These are phyloP conservation scores for Desmodesmus armatus DNA, from an alignment of 139 green algal genomes.

Conservation along the genomic window DNA sequence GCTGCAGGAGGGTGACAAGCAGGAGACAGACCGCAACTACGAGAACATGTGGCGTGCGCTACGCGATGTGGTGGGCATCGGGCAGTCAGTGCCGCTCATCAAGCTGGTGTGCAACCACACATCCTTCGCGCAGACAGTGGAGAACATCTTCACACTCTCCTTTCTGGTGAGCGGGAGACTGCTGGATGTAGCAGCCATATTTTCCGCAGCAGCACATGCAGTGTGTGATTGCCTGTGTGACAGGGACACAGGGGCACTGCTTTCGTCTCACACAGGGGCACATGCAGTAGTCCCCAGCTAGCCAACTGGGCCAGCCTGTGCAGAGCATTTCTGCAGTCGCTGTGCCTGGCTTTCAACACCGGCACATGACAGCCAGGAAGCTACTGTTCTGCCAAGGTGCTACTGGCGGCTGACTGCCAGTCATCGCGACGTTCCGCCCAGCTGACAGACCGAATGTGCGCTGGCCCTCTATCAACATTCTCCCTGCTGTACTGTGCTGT, in stretches of 20 bases:
- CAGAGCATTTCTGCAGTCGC: no score
- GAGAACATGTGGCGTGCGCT: constrained; percentile 78
- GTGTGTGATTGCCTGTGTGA: not conserved
- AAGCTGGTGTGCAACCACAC: constrained; percentile 71
- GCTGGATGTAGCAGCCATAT: not conserved
- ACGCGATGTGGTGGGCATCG: not conserved
- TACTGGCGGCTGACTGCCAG: no score
- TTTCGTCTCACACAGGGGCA: no score
- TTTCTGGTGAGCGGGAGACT: constrained; percentile 88
- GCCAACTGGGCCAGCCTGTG: no score
- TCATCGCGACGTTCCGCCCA: no score
- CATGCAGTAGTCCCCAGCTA: no score
- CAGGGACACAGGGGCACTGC: no score
- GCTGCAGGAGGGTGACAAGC: constrained; percentile 45
- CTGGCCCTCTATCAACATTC: not conserved
- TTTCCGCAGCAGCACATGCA: not conserved
- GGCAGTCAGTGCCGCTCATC: constrained; percentile 15
- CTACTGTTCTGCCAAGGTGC: no score
- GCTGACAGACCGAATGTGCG: no score
- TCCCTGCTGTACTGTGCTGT: not conserved
- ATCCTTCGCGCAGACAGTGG: constrained; percentile 86
- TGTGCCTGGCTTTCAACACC: not conserved
- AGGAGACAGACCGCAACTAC: constrained; percentile 85
- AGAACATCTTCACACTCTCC: constrained; percentile 90
- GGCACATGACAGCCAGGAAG: no score